These are phyloP conservation scores for Phytophthora boehmeriae DNA, from an alignment of 352 stramenopile genomes.

Conservation along the genomic window DNA sequence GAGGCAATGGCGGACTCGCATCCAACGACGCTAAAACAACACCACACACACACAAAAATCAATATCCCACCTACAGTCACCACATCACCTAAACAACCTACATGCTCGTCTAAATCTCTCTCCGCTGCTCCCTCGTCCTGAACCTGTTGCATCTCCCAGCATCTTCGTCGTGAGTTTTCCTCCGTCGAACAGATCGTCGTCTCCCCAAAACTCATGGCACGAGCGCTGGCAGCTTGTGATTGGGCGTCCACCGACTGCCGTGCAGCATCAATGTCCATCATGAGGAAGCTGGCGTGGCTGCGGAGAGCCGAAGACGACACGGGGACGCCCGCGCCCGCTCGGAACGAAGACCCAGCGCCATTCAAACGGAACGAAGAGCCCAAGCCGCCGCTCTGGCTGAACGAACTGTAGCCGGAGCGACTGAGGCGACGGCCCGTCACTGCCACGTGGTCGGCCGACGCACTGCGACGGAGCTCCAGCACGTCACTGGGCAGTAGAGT, in stretches of 20 bases:
- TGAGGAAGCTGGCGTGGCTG: constrained; percentile 50
- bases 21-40: constrained; percentile 52
- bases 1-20: constrained; percentile 69
- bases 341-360: constrained; percentile 27
- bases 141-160: constrained; percentile 39
- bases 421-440: constrained; percentile 32
- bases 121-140: constrained; percentile 26
- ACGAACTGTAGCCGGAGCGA: constrained; percentile 33
- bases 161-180: constrained; percentile 46
- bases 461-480: constrained; percentile 47
- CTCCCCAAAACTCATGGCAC: constrained; percentile 28
- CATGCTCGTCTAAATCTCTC: constrained; percentile 48
- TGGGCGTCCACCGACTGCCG: constrained; percentile 42
- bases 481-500: constrained; percentile 37
- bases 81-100: constrained; percentile 26
- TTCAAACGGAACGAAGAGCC: constrained; percentile 35
- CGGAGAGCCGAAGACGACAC: constrained; percentile 38
- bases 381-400: constrained; percentile 25
- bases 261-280: constrained; percentile 59
- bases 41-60: constrained; percentile 13
- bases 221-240: constrained; percentile 4
- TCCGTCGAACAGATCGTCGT: constrained; percentile 29
- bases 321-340: constrained; percentile 28
- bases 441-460: constrained; percentile 37
- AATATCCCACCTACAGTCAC: background rate